Base-by-base conservation (phyloP, 2,329 filamentous ascomycete genomes). In the Paracoccidioides lutzii region DNA sequence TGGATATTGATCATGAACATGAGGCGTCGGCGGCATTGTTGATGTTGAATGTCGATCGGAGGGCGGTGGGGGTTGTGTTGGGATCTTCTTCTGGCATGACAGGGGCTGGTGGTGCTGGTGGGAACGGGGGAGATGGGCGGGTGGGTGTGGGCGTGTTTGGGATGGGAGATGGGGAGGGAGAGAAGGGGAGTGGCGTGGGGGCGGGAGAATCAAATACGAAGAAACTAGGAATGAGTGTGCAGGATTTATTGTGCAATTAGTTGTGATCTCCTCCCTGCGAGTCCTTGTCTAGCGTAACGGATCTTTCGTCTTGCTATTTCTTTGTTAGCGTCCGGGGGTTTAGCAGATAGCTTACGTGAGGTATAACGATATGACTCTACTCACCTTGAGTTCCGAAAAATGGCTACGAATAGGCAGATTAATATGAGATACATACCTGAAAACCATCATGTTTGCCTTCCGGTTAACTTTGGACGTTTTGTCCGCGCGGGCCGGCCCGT, bases 21-120 rank as follows among this genome's bases (percentile, higher is more conserved):
- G 88, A 93, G 68, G 90, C 89, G 0, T 93, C 89, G 6, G 85
- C 88, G 10, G 90, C 90, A 3, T 69, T 95, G 62, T 71, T 95
- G 67, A 95, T 95, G 90, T 75, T 96, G 57, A 94, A 90, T 61
- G 82, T 78, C 54, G 89, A 93, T 67, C 80, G 88, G 43, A 78
- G 88, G 40, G 77, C 41, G 9, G 37, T 50, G 22, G 48, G 46
- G 46, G 50, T 2, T n/a, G 42, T 28, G n/a, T 44, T 28, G n/a
- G 42, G 37, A 7, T 8, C 37, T 38, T 38, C 37, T 38, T 38
- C 37, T 8, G 37, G 37, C 37, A 12, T 7, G 37, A 12, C 12
- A 8, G 37, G 37, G 12, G 12, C 3, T 2, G 43, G n/a, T 45
- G 43, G 40, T 15, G 40, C 15, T 42, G 40, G 40, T 38, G 37